Evolutionary conservation across 768 basidiomycete species (phyloP), one percentile per base, ranked within the genome.

Genomic region (Astraeus odoratus): DNA sequence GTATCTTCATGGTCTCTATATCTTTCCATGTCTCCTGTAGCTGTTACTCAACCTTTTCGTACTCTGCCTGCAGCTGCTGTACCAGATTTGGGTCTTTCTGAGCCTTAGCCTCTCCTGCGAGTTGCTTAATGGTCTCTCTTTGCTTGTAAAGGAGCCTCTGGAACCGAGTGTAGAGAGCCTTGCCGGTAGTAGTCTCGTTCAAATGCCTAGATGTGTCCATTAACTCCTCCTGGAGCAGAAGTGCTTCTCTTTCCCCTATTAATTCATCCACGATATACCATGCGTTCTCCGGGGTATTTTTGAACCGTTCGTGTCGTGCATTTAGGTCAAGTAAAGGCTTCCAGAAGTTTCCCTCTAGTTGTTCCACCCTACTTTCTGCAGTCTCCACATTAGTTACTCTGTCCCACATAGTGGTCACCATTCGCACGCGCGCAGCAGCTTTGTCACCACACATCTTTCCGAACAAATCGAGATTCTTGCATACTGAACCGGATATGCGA

Each of bases 401-500:
- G 55, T 69, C 67, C 70, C n/a, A n/a, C n/a, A n/a, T n/a, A n/a
- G n/a, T n/a, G n/a, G n/a, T n/a, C n/a, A n/a, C n/a, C n/a, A n/a
- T 60, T 20, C 60, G 50, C 5, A 66, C 55, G 16, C 65, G 66
- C 31, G 12, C 51, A 24, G 65, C 41, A 8, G 59, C 53, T 3
- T 50, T n/a, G 12, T 54, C 25, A 4, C 67, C 70, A 29, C 70
- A 72, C 12, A 72, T 46, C 22, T 57, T 52, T 18, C 55, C 48
- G 46, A 70, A 67, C 49, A 68, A 44, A 13, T 51, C n/a, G n/a
- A n/a, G n/a, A n/a, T n/a, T n/a, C n/a, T n/a, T n/a, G n/a, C n/a
- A n/a, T n/a, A n/a, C n/a, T n/a, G n/a, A n/a, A n/a, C n/a, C n/a
- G n/a, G n/a, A n/a, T n/a, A n/a, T n/a, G n/a, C n/a, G n/a, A n/a